phyloP scores from a whole-genome alignment of 768 basidiomycete species.

The Lentinula detonsa region DNA sequence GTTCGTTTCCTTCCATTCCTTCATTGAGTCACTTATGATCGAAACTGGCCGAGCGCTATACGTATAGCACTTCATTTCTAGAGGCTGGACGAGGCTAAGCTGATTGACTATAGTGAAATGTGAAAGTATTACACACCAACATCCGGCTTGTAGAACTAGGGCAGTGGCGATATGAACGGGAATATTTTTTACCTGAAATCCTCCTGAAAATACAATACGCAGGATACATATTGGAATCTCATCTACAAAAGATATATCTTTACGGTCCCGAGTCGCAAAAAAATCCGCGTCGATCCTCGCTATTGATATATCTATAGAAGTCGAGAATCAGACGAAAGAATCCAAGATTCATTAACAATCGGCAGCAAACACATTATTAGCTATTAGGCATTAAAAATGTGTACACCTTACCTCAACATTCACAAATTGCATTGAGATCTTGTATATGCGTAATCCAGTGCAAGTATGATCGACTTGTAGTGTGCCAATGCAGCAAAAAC shows the following conservation, averaged over 20 bases:
- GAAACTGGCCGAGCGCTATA: neutral
- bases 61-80: neutral
- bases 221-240: neutral
- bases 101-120: neutral
- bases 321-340: neutral
- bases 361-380: neutral
- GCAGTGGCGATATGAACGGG: neutral
- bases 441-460: conserved; percentile 54
- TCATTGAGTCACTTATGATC: neutral
- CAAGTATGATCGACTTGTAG: conserved; percentile 50
- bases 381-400: neutral
- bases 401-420: neutral
- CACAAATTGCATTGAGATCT: neutral
- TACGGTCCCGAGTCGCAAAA: neutral
- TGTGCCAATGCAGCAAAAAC: conserved; percentile 66
- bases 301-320: neutral
- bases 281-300: neutral
- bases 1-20: neutral
- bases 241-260: neutral
- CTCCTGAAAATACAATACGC: too few relatives aligned
- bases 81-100: neutral
- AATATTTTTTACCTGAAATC: too few relatives aligned
- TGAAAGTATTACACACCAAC: neutral
- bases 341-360: conserved; percentile 1
- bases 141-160: neutral